Percentiles rank a stretch among this genome's conserved stretches.
phyloP scores from a whole-genome alignment of 345 rosid species.

The Ricinus communis region DNA sequence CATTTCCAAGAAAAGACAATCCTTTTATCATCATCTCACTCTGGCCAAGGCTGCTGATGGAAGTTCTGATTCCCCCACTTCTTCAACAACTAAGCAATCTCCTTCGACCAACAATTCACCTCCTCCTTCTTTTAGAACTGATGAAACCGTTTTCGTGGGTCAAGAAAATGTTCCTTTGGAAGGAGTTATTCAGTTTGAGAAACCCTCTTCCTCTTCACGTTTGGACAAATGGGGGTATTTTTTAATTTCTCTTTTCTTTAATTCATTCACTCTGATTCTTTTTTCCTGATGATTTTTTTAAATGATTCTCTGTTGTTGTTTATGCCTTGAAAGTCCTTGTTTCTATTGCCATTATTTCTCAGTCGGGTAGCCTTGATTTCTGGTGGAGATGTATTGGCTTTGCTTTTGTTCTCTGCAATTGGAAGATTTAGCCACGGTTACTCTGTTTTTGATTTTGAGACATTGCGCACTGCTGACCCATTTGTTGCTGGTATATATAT shows the following conservation, averaged over 20 bases:
- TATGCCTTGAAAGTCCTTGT: background rate
- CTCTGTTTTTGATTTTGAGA: conserved; percentile 57
- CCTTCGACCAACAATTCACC: conserved; percentile 15
- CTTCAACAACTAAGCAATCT: conserved; percentile 41
- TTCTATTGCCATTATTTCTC: background rate
- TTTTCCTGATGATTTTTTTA: background rate
- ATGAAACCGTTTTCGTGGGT: conserved; percentile 55
- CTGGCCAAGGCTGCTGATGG: conserved; percentile 67
- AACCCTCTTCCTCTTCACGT: conserved; percentile 47
- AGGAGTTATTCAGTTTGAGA: conserved; percentile 92
- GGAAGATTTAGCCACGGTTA: conserved; percentile 92
- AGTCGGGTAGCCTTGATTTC: conserved; percentile 80
- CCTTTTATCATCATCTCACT: conserved; percentile 28
- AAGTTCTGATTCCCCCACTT: conserved; percentile 43
- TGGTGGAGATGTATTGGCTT: conserved; percentile 86
- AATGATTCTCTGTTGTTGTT: background rate
- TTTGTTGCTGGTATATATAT: conserved; percentile 78
- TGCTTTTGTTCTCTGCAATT: conserved; percentile 75
- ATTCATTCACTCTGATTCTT: background rate
- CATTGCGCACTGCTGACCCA: conserved; percentile 93
- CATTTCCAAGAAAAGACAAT: conserved; percentile 16
- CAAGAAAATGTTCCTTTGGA: conserved; percentile 73
- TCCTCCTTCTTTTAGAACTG: conserved; percentile 26
- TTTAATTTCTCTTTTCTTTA: background rate
- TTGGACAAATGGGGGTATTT: conserved; percentile 73